A percentile compares a stretch with the other conserved stretches of the same genome.
Evolutionary conservation across 2,329 filamentous ascomycete genomes (phyloP).

Genomic region (Onygenales sp.): DNA sequence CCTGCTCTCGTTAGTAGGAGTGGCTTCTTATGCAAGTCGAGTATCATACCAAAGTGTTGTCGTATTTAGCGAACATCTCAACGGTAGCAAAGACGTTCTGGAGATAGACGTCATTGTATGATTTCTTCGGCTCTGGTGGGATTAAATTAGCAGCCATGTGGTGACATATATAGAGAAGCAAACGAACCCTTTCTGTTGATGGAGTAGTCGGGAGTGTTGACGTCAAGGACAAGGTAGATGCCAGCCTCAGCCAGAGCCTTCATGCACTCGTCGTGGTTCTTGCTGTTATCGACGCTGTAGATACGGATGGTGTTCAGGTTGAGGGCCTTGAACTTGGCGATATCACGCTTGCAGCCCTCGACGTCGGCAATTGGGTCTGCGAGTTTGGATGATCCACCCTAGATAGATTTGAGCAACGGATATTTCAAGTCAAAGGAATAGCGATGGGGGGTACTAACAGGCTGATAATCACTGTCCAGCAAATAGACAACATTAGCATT

Average conservation of each 20-base stretch:
- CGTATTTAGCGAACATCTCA: constrained; percentile 71
- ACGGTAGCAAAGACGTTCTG: constrained; percentile 82
- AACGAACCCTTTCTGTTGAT: constrained; percentile 55
- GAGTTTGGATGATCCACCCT: constrained; percentile 51
- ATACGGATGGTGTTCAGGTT: constrained; percentile 88
- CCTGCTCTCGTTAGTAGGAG: constrained; percentile 21
- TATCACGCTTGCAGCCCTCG: constrained; percentile 65
- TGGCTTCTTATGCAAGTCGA: background rate
- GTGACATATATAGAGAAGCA: background rate
- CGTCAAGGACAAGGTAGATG: constrained; percentile 86
- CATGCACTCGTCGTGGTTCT: constrained; percentile 80
- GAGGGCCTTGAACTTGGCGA: constrained; percentile 71
- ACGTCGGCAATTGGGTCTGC: constrained; percentile 68
- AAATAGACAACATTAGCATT: constrained; percentile 46
- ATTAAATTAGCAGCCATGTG: background rate
- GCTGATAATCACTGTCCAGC: constrained; percentile 52
- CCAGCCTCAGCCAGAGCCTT: constrained; percentile 65
- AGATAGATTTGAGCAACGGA: background rate
- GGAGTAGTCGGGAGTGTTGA: constrained; percentile 85
- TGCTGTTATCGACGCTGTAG: constrained; percentile 83
- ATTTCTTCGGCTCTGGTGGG: constrained; percentile 49
- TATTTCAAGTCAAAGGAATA: background rate
- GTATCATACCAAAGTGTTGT: constrained; percentile 57
- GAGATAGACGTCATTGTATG: constrained; percentile 81
- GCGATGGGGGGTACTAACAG: constrained; percentile 26